Evolutionary conservation across 768 basidiomycete genomes (phyloP), one percentile per base, ranked within the genome.

Genomic region (Tricholoma flavovirens): DNA sequence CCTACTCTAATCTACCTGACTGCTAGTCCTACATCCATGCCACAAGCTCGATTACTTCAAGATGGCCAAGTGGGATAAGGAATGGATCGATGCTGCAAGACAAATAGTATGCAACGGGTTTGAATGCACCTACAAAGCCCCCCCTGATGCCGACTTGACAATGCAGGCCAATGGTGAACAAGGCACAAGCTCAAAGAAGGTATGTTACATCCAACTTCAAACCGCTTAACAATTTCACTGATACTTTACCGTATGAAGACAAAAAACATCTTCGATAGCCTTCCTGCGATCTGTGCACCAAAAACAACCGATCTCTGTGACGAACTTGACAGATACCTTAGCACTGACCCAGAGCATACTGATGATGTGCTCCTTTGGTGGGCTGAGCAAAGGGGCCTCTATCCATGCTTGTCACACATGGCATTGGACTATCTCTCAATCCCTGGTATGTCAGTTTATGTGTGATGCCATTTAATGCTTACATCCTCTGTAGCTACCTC

Each of bases 11-110:
- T 21, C 19, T 40, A 17, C 40, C n/a, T 17, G 66, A n/a, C 12
- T 67, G 17, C 10, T 32, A 75, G 72, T 74, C 17, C 66, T 75
- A 10, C 70, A 75, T 56, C 73, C 71, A 2, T 54, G 57, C 0
- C 63, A 71, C 64, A 75, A 75, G 60, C 64, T 73, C 2, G 53
- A 56, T 12, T 76, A 75, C 55, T 73, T 75, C 56, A 55, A 61
- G 15, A 56, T 56, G 1, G 56, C 61, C 3, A 48, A 58, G 2
- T 75, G 74, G 74, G 55, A 63, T 5, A 17, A 54, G 0, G 51
- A 54, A 4, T 75, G 72, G 72, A 68, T 74, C 24, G 33, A 59
- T 0, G 63, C 58, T 0, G 67, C 71, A 1, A 35, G 60, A 24
- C 55, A 59, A 2, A 55, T 73, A 10, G 59, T 68, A 5, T 11